Evolutionary conservation across 129 eudicot genomes (phyloP), one percentile per base, ranked within the genome.

Genomic region (Lonicera japonica): DNA sequence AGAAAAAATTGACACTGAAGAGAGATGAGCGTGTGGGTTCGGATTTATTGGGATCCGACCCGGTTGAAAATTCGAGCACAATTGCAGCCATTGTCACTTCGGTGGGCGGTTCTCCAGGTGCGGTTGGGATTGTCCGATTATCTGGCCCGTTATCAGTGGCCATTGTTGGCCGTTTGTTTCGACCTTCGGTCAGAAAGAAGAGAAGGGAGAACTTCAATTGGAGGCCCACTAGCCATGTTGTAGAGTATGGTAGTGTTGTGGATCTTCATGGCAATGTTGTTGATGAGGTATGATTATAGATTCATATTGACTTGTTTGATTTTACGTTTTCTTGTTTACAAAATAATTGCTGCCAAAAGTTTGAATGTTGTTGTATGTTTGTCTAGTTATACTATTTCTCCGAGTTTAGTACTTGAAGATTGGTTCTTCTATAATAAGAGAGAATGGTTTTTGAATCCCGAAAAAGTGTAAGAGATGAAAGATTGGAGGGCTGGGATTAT

Each of bases 11-110:
- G 59, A 55, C 77, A 61, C 43, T 82, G 40, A 84, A 77, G 43
- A 75, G 71, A 62, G 98, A 87, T 68, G 98, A 78, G 71, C 75
- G 96, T 72, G 73, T 80, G 66, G 79, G 65, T 39, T 64, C 21
- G 39, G 66, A 66, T 23, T 29, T 29, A 29, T 29, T 29, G 36
- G 72, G 47, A 25, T 45, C 78, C 41, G 80, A 82, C 64, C 81
- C 63, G 67, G 63, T 63, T 74, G 59, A 38, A 21, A 69, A 69
- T 61, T 65, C 86, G 17, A 78, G 81, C 63, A 92, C 98, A 0
- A 92, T 92, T 87, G 99, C 89, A 16, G 99, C 99, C 54, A 88
- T 92, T 78, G 99, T 92, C 46, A 92, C 96, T 65, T 88, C 96
- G 24, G 22, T 92, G 51, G 96, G 99, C 67, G 99, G 96, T 11